A percentile compares a stretch with the other conserved stretches of the same genome.
Evolutionary conservation across 306 rosid species (phyloP).

Genomic region (Nissolia schottii): DNA sequence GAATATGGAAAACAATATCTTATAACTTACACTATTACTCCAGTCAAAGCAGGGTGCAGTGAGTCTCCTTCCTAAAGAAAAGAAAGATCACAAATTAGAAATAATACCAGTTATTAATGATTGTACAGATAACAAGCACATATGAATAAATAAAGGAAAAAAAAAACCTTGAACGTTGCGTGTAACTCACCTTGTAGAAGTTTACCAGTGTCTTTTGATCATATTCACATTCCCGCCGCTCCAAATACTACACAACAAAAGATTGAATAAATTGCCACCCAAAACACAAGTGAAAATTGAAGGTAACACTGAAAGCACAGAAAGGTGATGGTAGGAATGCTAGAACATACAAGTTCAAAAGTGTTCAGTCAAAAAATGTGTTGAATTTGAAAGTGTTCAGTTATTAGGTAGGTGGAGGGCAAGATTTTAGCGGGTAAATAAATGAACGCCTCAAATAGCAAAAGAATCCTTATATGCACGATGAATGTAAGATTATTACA

Average conservation of each 20-base stretch:
- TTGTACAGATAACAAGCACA: not conserved
- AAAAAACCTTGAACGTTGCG: not conserved
- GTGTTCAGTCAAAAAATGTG: too few relatives aligned
- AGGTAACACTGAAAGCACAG: not conserved
- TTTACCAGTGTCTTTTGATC: slow-evolving; percentile 47
- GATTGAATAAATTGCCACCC: not conserved
- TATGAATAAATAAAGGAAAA: not conserved
- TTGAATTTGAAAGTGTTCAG: too few relatives aligned
- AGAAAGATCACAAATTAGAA: not conserved
- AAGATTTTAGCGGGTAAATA: not conserved
- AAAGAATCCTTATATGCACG: not conserved
- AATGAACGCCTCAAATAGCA: not conserved
- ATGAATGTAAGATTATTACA: not conserved
- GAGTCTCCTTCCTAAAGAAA: slow-evolving; percentile 57
- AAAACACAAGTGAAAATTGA: not conserved
- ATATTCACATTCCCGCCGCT: slow-evolving; percentile 78
- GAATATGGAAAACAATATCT: not conserved
- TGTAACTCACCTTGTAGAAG: slow-evolving; percentile 56
- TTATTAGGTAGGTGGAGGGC: not conserved
- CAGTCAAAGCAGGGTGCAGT: slow-evolving; percentile 51
- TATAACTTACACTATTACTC: slow-evolving; percentile 72
- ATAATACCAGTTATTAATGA: not conserved
- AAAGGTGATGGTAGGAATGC: not conserved
- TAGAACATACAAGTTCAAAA: not conserved
- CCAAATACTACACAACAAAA: slow-evolving; percentile 64